Conservation (phyloP, 2,329 filamentous ascomycete species). For the Colletotrichum somersetense region DNA sequence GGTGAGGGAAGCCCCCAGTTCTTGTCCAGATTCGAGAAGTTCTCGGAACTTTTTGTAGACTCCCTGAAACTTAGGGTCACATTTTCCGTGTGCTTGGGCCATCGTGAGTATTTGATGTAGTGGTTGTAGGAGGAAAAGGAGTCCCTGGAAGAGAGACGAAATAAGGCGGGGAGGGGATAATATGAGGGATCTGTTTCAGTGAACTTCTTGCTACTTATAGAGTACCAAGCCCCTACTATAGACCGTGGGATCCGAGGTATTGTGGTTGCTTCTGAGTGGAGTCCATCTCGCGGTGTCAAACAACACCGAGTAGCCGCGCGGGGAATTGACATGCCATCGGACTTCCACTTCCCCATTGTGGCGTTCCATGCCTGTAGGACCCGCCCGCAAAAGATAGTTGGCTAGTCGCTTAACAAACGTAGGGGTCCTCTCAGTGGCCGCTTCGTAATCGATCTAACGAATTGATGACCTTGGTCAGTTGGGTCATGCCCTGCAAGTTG, state of each 20-base stretch:
- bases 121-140: not conserved
- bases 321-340: not conserved
- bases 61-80: slow-evolving; percentile 52
- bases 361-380: not conserved
- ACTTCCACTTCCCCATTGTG: not conserved
- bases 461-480: not conserved
- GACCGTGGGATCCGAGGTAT: not conserved
- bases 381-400: too few species aligned
- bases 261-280: not conserved
- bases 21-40: slow-evolving; percentile 53
- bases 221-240: not conserved
- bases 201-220: not conserved
- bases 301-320: not conserved
- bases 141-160: not conserved
- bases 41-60: slow-evolving; percentile 52
- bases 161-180: not conserved
- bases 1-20: slow-evolving; percentile 59
- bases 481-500: not conserved
- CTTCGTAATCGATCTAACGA: not conserved
- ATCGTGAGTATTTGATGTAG: slow-evolving; percentile 18
- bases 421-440: too few species aligned
- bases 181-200: not conserved
- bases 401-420: not conserved
- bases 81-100: slow-evolving; percentile 51
- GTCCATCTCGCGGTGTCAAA: not conserved